Base-by-base conservation (phyloP, 2,329 filamentous ascomycete species). In the Onygenales sp. region DNA sequence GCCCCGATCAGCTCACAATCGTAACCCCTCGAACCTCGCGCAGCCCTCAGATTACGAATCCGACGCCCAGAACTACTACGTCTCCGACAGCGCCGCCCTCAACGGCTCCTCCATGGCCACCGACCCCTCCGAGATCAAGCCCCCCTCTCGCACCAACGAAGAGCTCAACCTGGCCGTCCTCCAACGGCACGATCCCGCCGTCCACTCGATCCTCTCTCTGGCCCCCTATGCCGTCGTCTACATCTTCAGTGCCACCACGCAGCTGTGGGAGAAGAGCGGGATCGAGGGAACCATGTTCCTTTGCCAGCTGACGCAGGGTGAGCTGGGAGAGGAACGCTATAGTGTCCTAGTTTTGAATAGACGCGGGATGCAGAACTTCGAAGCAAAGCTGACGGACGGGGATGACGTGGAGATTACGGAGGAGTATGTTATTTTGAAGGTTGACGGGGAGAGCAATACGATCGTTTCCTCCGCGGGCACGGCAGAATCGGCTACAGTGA, bases 271-370 rank as follows among this genome's bases (percentile, higher is more conserved):
- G 66, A 95, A 94, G 75, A 81, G 81, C 45, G 87, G 85, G 53
- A 80, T 91, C 9, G 91, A 95, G 70, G 93, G 93, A 41, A 87
- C 89, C 10, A 75, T 97, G 59, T 98, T 97, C 68, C 81, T 97
- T 51, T 94, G 88, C 75, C 79, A 86, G 58, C 72, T 84, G 56
- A 59, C 64, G 53, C 60, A 77, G 71, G 57, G 72, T 47, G 39
- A 62, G 36, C 55, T 70, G 57, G 74, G 61, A 61, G 82, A 71
- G 56, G 74, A 76, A 46, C 66, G 75, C 58, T 78, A 77, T 60
- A 68, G 66, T 39, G 79, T 88, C 13, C 86, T 90, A 61, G 76
- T 92, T 6, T 75, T 92, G 57, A 91, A 89, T 69, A 78, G 87
- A 44, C 79, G 83, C 42, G 82, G 83, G 0, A 72, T 89, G 50